Evolutionary conservation across 345 rosid genomes (phyloP), one percentile per base, ranked within the genome.

Genomic region (Euphorbia tirucalli): DNA sequence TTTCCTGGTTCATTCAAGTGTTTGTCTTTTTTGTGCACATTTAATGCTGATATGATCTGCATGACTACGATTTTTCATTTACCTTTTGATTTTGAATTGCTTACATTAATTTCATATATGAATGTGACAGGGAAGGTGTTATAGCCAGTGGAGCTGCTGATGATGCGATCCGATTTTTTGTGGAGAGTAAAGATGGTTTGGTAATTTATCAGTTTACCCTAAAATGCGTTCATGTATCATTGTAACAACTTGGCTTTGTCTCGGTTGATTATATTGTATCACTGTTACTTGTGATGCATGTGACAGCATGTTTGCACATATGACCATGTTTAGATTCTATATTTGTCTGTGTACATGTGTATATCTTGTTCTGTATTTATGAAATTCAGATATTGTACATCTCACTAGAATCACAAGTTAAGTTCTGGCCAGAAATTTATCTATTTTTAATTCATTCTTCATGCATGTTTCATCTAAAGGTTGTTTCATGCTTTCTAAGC

Each of bases 141-240:
- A 92, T 93, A 79, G 96, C 87, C 46, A 91, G 88, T 83, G 98
- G 94, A 80, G 97, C 95, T 32, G 98, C 96, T 37, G 98, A 91
- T 85, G 89, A 90, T 85, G 96, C 94, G 41, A 77, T 93, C 62
- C 72, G 89, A 24, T 77, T 90, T 77, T 93, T 93, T 79, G 85
- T 80, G 71, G 92, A 90, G 78, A 78, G 79, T 83, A 86, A 85
- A 83, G 86, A 85, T 77, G 88, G 68, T 72, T 78, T 68, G 81
- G 98, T 91, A 85, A 46, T 59, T 56, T 48, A 41, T 52, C 39
- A 4, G 69, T 71, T 71, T 16, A 3, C 52, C 60, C 61, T 46
- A 56, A 27, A 19, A 27, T 72, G 71, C 18, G 49, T 74, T 71
- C 58, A 31, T 60, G 15, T 37, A 48, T 21, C 37, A 14, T 2